Percentiles rank a stretch among this genome's conserved stretches.
Conservation (phyloP, 2,329 filamentous ascomycete genomes). For the Tothia fuscella region DNA sequence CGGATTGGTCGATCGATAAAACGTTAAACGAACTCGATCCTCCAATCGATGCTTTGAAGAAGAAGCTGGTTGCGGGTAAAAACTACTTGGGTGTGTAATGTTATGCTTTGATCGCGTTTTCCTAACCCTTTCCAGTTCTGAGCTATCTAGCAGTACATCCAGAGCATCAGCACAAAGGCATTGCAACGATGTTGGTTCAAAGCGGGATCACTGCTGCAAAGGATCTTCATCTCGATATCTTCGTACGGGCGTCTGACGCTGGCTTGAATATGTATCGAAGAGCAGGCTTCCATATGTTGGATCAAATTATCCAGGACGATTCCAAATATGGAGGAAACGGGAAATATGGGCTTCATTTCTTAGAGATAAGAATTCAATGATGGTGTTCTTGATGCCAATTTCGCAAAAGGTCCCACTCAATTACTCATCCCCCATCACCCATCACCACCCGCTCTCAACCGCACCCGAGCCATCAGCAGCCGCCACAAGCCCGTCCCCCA, state of each 20-base stretch:
- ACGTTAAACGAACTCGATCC: not conserved
- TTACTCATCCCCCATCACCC: too few relatives aligned
- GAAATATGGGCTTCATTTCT: too few relatives aligned
- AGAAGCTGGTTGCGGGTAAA: not conserved
- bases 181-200: not conserved
- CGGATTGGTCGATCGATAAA: not conserved
- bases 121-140: not conserved
- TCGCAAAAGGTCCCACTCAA: too few relatives aligned
- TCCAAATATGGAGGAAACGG: not conserved
- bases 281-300: not conserved
- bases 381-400: too few relatives aligned
- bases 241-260: not conserved
- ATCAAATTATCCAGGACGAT: not conserved
- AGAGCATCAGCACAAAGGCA: not conserved
- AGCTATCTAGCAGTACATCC: not conserved
- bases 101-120: not conserved
- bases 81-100: not conserved
- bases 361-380: too few relatives aligned
- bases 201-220: not conserved
- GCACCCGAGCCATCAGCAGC: too few relatives aligned
- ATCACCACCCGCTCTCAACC: too few relatives aligned
- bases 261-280: not conserved
- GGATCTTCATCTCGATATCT: not conserved
- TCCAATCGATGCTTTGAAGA: too few relatives aligned
- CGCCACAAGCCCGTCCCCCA: too few relatives aligned